Percentiles rank a stretch among this genome's conserved stretches.
phyloP scores from a whole-genome alignment of 768 basidiomycete species.

The Russula sp. region DNA sequence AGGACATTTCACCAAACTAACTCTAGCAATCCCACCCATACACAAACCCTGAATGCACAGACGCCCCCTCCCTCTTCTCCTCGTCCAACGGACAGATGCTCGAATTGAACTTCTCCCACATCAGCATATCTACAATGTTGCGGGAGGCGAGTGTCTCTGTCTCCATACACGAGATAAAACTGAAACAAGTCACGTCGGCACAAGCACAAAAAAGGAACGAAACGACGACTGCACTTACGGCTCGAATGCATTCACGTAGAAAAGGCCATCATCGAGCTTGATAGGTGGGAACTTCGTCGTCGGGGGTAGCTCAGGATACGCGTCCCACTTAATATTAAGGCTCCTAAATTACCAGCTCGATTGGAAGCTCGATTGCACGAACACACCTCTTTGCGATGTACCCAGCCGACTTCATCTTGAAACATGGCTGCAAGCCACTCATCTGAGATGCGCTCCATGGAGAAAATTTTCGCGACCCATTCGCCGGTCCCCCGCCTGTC shows the following conservation, averaged over 20 bases:
- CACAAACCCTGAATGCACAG: not conserved
- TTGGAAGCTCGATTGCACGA: constrained; percentile 2
- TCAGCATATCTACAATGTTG: constrained; percentile 76
- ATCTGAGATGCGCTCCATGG: constrained; percentile 58
- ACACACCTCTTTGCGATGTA: constrained; percentile 70
- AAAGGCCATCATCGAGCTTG: constrained; percentile 59
- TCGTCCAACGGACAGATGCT: not conserved
- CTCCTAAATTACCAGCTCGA: constrained; percentile 15
- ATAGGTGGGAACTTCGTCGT: constrained; percentile 70
- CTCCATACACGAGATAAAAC: constrained; percentile 91
- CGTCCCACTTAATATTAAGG: constrained; percentile 59
- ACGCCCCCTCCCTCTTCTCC: not conserved
- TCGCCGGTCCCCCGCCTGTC: constrained; percentile 33
- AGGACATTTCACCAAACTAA: not conserved
- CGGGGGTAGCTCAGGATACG: constrained; percentile 72
- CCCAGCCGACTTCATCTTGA: constrained; percentile 69
- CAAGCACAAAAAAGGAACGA: not conserved
- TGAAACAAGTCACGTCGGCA: constrained; percentile 33
- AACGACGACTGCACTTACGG: constrained; percentile 50
- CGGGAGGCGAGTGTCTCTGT: constrained; percentile 46
- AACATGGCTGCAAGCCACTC: constrained; percentile 70
- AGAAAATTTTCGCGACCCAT: constrained; percentile 89
- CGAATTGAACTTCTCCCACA: constrained; percentile 63
- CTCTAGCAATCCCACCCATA: constrained; percentile 2
- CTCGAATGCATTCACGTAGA: constrained; percentile 92